Evolutionary conservation across 306 rosid genomes (phyloP).

Genomic region (Sphenostylis stenocarpa): DNA sequence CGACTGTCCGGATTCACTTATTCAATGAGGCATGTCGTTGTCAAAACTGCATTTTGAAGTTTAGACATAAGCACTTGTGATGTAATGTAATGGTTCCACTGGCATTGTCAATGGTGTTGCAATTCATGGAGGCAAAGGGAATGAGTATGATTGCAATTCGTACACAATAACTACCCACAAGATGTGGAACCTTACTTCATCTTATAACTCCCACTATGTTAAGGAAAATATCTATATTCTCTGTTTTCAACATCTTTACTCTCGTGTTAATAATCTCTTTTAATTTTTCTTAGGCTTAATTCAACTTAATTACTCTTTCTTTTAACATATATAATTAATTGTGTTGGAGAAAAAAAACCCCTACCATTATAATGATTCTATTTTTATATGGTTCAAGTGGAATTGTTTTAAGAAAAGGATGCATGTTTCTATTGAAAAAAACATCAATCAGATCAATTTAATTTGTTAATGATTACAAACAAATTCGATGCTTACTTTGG

Average conservation of each 20-base stretch:
- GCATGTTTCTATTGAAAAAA: too few relatives aligned
- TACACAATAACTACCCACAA: slow-evolving; percentile 8
- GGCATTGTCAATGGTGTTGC: slow-evolving; percentile 23
- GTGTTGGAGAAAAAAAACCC: too few relatives aligned
- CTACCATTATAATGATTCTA: too few relatives aligned
- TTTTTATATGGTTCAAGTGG: too few relatives aligned
- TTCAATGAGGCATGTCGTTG: background rate
- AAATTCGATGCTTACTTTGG: background rate
- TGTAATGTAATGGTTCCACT: background rate
- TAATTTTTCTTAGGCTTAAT: too few relatives aligned
- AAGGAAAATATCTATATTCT: too few relatives aligned
- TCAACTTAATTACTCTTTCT: too few relatives aligned
- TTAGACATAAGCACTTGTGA: slow-evolving; percentile 20
- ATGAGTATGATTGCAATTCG: slow-evolving; percentile 12
- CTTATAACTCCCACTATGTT: background rate
- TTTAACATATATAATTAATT: too few relatives aligned
- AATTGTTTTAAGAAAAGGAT: background rate
- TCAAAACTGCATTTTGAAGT: slow-evolving; percentile 15
- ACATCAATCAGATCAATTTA: background rate
- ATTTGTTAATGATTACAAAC: background rate
- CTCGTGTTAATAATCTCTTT: too few relatives aligned
- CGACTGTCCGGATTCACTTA: slow-evolving; percentile 32
- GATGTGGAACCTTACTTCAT: slow-evolving; percentile 17
- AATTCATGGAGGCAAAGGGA: slow-evolving; percentile 22
- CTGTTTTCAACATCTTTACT: too few relatives aligned